Percentiles rank a stretch among this genome's conserved stretches.
Conservation (phyloP, 257 asterid species). For the Przewalskia tangutica region DNA sequence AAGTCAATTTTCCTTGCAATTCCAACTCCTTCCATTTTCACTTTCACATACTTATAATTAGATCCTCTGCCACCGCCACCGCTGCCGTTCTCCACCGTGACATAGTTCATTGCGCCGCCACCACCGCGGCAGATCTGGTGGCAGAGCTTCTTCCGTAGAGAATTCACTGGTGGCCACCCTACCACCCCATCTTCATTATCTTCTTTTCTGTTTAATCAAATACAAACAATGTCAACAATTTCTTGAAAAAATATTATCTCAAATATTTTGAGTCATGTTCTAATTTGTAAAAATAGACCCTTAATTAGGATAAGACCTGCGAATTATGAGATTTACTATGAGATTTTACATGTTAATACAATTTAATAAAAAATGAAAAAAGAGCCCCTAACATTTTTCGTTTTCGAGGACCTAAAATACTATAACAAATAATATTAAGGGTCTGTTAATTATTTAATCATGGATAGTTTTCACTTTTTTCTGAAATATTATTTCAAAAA, state of each 20-base stretch:
- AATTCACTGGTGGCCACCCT: conserved; percentile 66
- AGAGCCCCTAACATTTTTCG: too few species aligned
- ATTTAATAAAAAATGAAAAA: too few species aligned
- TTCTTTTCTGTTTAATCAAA: conserved; percentile 14
- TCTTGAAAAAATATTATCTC: not conserved
- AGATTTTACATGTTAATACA: too few species aligned
- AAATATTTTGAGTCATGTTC: too few species aligned
- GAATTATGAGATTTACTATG: too few species aligned
- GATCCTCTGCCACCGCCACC: conserved; percentile 7
- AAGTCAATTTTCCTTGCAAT: conserved; percentile 56
- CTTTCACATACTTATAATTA: conserved; percentile 42
- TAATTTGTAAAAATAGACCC: too few species aligned
- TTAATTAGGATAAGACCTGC: too few species aligned
- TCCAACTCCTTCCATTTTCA: conserved; percentile 72
- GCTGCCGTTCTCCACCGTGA: conserved; percentile 34
- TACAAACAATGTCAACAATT: not conserved
- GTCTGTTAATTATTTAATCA: too few species aligned
- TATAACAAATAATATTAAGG: too few species aligned
- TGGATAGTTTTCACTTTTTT: too few species aligned
- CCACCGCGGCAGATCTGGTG: conserved; percentile 7
- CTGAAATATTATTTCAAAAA: too few species aligned
- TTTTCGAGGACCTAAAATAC: too few species aligned
- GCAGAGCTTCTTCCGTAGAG: conserved; percentile 41
- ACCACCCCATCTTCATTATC: conserved; percentile 18
- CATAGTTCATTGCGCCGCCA: conserved; percentile 15